Conservation (phyloP, 1,139 yeast genomes). For the Nakaseomyces nivariensis region DNA sequence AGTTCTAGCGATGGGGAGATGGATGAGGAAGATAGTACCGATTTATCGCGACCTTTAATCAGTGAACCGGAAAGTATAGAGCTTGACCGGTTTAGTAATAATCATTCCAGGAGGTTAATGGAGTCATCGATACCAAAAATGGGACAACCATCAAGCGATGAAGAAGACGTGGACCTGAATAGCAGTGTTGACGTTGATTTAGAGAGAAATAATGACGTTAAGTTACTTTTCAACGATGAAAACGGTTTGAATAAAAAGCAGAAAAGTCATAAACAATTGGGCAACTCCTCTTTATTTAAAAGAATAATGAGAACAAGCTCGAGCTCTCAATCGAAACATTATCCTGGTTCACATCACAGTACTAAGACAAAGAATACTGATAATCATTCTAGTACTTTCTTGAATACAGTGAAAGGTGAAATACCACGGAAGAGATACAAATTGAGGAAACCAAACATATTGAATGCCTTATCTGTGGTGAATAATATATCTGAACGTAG, state of each 20-base stretch:
- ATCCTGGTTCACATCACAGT: not conserved
- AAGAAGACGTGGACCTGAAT: slow-evolving; percentile 10
- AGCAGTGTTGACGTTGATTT: slow-evolving; percentile 10
- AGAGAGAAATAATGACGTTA: slow-evolving; percentile 3
- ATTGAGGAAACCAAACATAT: slow-evolving; percentile 19
- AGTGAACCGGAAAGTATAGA: not conserved
- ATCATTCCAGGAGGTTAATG: not conserved
- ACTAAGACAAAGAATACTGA: not conserved
- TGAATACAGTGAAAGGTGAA: slow-evolving; percentile 6
- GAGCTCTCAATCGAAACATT: not conserved
- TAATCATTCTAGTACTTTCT: slow-evolving; percentile 4
- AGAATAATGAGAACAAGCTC: not conserved
- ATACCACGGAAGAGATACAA: slow-evolving; percentile 4
- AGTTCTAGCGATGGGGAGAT: slow-evolving; percentile 3
- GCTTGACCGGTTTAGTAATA: slow-evolving; percentile 5
- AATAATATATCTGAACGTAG: slow-evolving; percentile 25
- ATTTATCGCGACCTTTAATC: not conserved
- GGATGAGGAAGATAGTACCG: not conserved
- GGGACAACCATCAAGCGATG: slow-evolving; percentile 23
- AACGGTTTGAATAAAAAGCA: not conserved
- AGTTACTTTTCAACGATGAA: not conserved
- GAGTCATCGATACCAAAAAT: slow-evolving; percentile 14
- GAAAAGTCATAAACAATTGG: slow-evolving; percentile 4
- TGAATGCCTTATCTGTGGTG: slow-evolving; percentile 21
- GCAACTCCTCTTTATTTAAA: slow-evolving; percentile 3